Evolutionary conservation across 352 stramenopile species (phyloP).

Genomic region (Blastocystis sp.): DNA sequence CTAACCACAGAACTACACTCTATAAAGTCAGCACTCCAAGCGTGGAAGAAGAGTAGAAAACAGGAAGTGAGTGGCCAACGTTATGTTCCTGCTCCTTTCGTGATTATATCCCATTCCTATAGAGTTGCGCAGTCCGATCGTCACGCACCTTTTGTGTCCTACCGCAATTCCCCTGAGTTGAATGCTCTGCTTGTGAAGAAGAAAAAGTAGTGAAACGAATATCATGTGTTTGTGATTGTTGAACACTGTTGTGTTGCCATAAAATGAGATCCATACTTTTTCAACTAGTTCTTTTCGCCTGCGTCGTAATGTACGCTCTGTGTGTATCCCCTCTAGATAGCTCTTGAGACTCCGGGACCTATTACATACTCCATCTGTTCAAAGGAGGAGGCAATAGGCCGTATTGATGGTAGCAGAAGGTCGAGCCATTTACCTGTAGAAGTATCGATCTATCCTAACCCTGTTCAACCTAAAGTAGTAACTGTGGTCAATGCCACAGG

Average conservation of each 20-base stretch:
- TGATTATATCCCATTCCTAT: not conserved
- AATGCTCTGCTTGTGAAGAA: not conserved
- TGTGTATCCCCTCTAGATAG: not conserved
- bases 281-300: not conserved
- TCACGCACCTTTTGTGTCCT: not conserved
- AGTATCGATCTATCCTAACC: slow-evolving; percentile 32
- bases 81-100: not conserved
- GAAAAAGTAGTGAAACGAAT: not conserved
- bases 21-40: not conserved
- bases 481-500: slow-evolving; percentile 42
- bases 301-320: not conserved
- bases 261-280: slow-evolving; percentile 19
- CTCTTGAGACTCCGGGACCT: slow-evolving; percentile 34
- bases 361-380: slow-evolving; percentile 51
- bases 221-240: not conserved
- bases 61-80: not conserved
- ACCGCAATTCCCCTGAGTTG: not conserved
- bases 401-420: not conserved
- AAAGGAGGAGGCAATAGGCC: not conserved
- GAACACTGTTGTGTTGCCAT: not conserved
- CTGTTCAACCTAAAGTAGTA: slow-evolving; percentile 13
- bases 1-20: not conserved
- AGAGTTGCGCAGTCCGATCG: not conserved
- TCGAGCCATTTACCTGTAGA: not conserved
- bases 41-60: not conserved